These are phyloP conservation scores for Salix dunnii DNA, from an alignment of 345 rosid species.

Conservation along the genomic window DNA sequence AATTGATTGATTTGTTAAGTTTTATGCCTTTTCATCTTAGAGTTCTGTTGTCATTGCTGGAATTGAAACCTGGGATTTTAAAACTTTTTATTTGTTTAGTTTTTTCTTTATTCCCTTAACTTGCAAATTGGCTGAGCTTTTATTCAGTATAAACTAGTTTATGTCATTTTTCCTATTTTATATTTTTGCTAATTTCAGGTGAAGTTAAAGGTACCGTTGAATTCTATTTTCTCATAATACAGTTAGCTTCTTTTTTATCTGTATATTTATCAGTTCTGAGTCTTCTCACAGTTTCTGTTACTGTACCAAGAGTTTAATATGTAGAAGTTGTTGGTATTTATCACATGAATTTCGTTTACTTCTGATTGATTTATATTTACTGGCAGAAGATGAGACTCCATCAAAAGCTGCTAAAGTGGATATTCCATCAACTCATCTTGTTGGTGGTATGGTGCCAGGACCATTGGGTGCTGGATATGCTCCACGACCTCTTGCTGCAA, in stretches of 20 bases:
- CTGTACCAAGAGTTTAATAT: background rate
- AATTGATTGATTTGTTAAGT: background rate
- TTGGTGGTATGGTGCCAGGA: slow-evolving; percentile 50
- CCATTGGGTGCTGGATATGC: slow-evolving; percentile 60
- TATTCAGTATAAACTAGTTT: background rate
- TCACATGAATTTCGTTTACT: background rate
- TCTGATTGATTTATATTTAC: slow-evolving; percentile 14
- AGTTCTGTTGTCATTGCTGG: background rate
- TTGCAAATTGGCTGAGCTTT: background rate
- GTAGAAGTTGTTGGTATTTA: background rate
- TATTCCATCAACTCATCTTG: slow-evolving; percentile 42
- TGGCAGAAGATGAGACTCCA: slow-evolving; percentile 75
- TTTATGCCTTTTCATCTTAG: background rate
- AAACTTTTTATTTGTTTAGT: background rate
- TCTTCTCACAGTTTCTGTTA: background rate
- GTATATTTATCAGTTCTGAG: background rate
- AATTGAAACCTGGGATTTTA: background rate
- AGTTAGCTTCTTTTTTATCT: background rate
- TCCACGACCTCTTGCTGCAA: slow-evolving; percentile 57
- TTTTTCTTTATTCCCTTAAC: background rate
- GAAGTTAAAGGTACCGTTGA: background rate
- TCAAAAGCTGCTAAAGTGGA: slow-evolving; percentile 70
- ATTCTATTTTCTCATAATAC: background rate
- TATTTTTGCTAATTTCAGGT: background rate
- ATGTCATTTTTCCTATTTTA: background rate